Conservation (phyloP, 2,329 filamentous ascomycete species). For the Trichothecium roseum region DNA sequence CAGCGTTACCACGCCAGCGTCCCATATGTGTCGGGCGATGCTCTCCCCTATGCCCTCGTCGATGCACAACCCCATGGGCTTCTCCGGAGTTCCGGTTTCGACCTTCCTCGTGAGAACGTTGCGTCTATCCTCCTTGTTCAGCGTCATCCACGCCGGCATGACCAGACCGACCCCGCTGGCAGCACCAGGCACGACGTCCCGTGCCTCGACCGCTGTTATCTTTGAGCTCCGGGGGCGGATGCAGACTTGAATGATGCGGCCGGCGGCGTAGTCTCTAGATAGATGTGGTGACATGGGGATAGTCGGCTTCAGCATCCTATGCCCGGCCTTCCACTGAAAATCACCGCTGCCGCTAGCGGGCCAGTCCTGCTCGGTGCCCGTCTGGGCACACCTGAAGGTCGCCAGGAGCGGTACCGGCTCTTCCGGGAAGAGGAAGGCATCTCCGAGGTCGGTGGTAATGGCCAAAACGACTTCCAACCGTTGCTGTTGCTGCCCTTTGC, state of each 20-base stretch:
- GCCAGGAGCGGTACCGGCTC: slow-evolving; percentile 32
- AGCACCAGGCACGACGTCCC: slow-evolving; percentile 3
- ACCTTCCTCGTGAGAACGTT: slow-evolving; percentile 19
- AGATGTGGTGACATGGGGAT: slow-evolving; percentile 13
- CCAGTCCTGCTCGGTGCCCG: slow-evolving; percentile 9
- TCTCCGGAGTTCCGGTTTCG: slow-evolving; percentile 12
- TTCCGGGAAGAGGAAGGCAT: slow-evolving; percentile 38
- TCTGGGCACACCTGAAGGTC: slow-evolving; percentile 19
- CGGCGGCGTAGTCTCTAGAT: slow-evolving; percentile 13
- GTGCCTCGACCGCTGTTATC: neutral
- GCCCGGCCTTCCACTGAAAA: slow-evolving; percentile 21
- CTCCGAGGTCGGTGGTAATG: slow-evolving; percentile 48
- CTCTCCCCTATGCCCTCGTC: slow-evolving; percentile 50
- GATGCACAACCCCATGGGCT: slow-evolving; percentile 24
- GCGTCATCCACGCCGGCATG: slow-evolving; percentile 29
- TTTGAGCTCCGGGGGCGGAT: slow-evolving; percentile 9
- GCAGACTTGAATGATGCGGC: slow-evolving; percentile 15
- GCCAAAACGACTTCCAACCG: slow-evolving; percentile 38
- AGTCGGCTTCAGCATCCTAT: slow-evolving; percentile 28
- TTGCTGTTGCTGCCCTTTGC: slow-evolving; percentile 14
- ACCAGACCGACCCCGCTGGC: slow-evolving; percentile 23
- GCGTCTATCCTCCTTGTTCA: slow-evolving; percentile 13
- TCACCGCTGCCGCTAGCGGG: slow-evolving; percentile 14
- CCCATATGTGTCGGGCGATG: slow-evolving; percentile 50
- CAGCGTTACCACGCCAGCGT: slow-evolving; percentile 39